Conservation (phyloP, 1,284 basidiomycete genomes). For the Sporisorium scitamineum region DNA sequence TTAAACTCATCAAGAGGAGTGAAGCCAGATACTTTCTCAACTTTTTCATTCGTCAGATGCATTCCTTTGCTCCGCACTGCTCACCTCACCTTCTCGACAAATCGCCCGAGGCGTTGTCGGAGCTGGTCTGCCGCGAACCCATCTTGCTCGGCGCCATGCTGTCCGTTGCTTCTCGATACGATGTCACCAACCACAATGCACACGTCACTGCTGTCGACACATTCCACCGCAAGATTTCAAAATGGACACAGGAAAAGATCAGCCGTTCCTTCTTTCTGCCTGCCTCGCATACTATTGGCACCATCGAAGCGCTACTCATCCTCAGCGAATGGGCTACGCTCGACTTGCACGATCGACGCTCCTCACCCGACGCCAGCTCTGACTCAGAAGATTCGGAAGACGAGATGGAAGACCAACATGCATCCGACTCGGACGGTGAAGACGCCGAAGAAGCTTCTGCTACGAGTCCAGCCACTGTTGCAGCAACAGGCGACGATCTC, state of each 20-base stretch:
- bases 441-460: constrained; percentile 17
- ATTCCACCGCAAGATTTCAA: constrained; percentile 53
- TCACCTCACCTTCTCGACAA: constrained; percentile 47
- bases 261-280: constrained; percentile 52
- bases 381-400: constrained; percentile 42
- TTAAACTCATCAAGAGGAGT: constrained; percentile 52
- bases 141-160: constrained; percentile 57
- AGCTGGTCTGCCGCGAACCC: constrained; percentile 51
- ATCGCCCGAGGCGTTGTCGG: constrained; percentile 48
- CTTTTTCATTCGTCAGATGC: constrained; percentile 54
- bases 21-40: constrained; percentile 53
- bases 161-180: constrained; percentile 55
- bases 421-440: constrained; percentile 17
- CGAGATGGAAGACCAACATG: constrained; percentile 13
- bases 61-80: constrained; percentile 56
- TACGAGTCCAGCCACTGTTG: constrained; percentile 21
- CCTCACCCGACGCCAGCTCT: constrained; percentile 42
- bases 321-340: constrained; percentile 57
- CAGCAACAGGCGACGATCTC: constrained; percentile 31
- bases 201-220: constrained; percentile 47
- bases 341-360: constrained; percentile 47
- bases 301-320: constrained; percentile 55
- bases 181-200: constrained; percentile 46
- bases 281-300: constrained; percentile 52
- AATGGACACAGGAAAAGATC: constrained; percentile 56